Evolutionary conservation across 1,284 basidiomycete genomes (phyloP).

Genomic region (Anthracocystis walkeri): DNA sequence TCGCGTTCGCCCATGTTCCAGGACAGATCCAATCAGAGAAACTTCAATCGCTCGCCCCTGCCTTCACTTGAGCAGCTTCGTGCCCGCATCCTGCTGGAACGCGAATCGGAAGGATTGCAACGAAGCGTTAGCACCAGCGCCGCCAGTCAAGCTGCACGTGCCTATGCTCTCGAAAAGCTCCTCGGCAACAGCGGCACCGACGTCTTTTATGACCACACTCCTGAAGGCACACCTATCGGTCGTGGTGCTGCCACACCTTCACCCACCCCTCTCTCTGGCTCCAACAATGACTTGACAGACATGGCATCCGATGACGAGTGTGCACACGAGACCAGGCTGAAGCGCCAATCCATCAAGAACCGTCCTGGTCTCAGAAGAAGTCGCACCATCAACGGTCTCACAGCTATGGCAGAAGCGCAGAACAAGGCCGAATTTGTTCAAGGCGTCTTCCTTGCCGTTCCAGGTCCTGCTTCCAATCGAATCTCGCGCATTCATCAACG

Average conservation of each 20-base stretch:
- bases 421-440: constrained; percentile 59
- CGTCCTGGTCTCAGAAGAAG: constrained; percentile 40
- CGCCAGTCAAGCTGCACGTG: constrained; percentile 64
- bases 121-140: constrained; percentile 62
- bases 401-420: constrained; percentile 55
- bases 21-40: constrained; percentile 24
- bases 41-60: constrained; percentile 51
- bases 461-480: constrained; percentile 46
- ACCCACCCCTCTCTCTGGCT: constrained; percentile 17
- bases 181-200: constrained; percentile 59
- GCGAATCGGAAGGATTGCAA: constrained; percentile 54
- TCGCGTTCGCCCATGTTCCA: constrained; percentile 38
- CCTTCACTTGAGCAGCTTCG: constrained; percentile 67
- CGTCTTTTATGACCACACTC: constrained; percentile 49
- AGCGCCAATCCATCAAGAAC: constrained; percentile 38
- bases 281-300: constrained; percentile 21
- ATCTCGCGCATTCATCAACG: constrained; percentile 48
- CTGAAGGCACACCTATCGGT: constrained; percentile 41
- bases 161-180: constrained; percentile 67
- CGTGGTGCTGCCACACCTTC: constrained; percentile 40
- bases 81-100: constrained; percentile 62
- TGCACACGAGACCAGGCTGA: constrained; percentile 28
- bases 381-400: constrained; percentile 59
- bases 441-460: constrained; percentile 46
- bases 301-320: constrained; percentile 49